Evolutionary conservation across 345 rosid genomes (phyloP).

Genomic region (Brassica nigra): DNA sequence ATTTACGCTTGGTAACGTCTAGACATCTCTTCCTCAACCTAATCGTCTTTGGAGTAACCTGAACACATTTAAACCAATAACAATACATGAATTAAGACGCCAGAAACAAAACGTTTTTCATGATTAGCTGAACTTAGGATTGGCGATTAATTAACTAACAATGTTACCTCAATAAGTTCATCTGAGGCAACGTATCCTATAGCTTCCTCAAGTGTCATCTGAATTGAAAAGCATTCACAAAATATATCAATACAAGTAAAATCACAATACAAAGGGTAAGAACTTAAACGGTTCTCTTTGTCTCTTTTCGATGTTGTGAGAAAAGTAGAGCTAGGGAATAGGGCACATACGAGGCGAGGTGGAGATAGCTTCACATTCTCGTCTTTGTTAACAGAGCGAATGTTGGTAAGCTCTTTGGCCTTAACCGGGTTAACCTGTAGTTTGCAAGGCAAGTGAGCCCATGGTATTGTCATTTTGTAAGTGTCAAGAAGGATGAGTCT

Average conservation of each 20-base stretch:
- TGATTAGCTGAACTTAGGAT: not conserved
- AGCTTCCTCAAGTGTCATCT: conserved; percentile 98
- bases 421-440: conserved; percentile 85
- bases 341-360: conserved; percentile 72
- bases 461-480: not conserved
- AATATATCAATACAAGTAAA: conserved; percentile 1
- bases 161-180: conserved; percentile 87
- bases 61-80: conserved; percentile 24
- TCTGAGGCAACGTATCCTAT: conserved; percentile 95
- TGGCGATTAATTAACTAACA: not conserved
- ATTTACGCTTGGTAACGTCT: conserved; percentile 90
- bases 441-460: conserved; percentile 29
- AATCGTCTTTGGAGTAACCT: conserved; percentile 94
- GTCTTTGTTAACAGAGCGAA: conserved; percentile 87
- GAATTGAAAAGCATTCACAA: conserved; percentile 27
- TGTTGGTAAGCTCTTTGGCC: conserved; percentile 76
- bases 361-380: conserved; percentile 93
- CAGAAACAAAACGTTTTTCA: not conserved
- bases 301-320: not conserved
- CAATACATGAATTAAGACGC: not conserved
- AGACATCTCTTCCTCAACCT: conserved; percentile 81
- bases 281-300: not conserved
- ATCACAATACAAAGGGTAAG: not conserved
- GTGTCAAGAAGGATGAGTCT: not conserved
- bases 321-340: not conserved